Base-by-base conservation (phyloP, 192 early-diverging fungal genomes). In the Coemansia sp. region DNA sequence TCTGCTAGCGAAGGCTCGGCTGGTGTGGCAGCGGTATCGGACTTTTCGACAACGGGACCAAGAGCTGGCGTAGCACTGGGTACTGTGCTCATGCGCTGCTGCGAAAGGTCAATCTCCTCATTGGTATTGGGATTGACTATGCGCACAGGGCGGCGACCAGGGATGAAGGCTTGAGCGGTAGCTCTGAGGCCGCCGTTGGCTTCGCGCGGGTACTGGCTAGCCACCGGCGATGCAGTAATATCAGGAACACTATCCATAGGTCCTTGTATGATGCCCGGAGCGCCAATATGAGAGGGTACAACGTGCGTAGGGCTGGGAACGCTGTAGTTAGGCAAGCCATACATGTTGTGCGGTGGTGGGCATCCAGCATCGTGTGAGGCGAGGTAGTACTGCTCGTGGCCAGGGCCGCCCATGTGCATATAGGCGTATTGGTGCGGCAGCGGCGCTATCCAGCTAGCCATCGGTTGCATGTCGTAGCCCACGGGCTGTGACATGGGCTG, bases 111-210 rank as follows among this genome's bases (percentile, higher is more conserved):
- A 55, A 94, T 77, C 68, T 90, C 87, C 71, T 91, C 84, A 71
- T 87, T 89, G 50, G 91, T 92, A 3, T 86, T 80, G 3, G 93
- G 93, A 64, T 92, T 88, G 69, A 92, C 88, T 73, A 94, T 94
- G 55, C 87, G 85, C 75, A 94, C 91, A 3, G 89, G 57, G 27
- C 75, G 65, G 41, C 72, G 74, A 63, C 71, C 65, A 43, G 78
- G 74, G 18, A 80, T 72, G 72, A 78, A 78, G 5, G 72, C 65
- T 77, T 82, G 80, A 44, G 74, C 73, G 46, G 36, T 72, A 29
- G 72, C 62, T 68, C 75, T 75, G 49, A 80, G 64, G 15, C 69
- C 58, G 11, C 53, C 20, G 10, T 52, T 20, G 3, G 50, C 22
- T 12, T 10, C 24, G 10, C 9, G n/a, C 61, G 78, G 68, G 57